Evolutionary conservation across 768 basidiomycete species (phyloP).

Genomic region (Tephrocybe sp.): DNA sequence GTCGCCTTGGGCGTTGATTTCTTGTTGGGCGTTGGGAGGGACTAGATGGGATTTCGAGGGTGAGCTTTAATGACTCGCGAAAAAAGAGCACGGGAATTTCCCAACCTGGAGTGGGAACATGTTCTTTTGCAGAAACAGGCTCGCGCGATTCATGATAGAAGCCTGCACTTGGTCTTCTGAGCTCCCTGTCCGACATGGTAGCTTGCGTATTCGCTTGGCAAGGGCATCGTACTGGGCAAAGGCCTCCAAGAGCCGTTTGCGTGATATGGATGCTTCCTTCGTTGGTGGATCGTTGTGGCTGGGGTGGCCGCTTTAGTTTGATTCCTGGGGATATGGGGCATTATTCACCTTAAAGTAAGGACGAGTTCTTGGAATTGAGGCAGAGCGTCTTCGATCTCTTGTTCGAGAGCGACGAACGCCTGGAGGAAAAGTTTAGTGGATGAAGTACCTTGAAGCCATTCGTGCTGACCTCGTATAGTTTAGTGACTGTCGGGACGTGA

Average conservation of each 20-base stretch:
- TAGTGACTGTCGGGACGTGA: constrained; percentile 59
- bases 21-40: constrained; percentile 52
- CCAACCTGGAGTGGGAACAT: constrained; percentile 81
- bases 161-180: constrained; percentile 85
- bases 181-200: constrained; percentile 65
- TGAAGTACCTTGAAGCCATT: not conserved
- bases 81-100: not conserved
- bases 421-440: constrained; percentile 25
- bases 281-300: constrained; percentile 52
- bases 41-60: too few species aligned
- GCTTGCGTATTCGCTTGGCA: constrained; percentile 76
- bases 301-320: not conserved
- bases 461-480: constrained; percentile 64
- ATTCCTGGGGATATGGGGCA: not conserved
- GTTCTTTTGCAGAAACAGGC: constrained; percentile 81
- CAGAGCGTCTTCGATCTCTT: constrained; percentile 85
- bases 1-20: constrained; percentile 17
- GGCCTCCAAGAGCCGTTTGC: constrained; percentile 81
- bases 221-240: constrained; percentile 90
- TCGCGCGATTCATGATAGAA: constrained; percentile 77
- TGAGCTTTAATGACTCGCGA: too few species aligned
- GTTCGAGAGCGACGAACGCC: constrained; percentile 74
- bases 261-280: constrained; percentile 65
- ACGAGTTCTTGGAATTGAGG: constrained; percentile 90
- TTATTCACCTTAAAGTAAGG: constrained; percentile 59